Evolutionary conservation across 805 yeast species (phyloP), one percentile per base, ranked within the genome.

Genomic region (Danielozyma ontarioensis): DNA sequence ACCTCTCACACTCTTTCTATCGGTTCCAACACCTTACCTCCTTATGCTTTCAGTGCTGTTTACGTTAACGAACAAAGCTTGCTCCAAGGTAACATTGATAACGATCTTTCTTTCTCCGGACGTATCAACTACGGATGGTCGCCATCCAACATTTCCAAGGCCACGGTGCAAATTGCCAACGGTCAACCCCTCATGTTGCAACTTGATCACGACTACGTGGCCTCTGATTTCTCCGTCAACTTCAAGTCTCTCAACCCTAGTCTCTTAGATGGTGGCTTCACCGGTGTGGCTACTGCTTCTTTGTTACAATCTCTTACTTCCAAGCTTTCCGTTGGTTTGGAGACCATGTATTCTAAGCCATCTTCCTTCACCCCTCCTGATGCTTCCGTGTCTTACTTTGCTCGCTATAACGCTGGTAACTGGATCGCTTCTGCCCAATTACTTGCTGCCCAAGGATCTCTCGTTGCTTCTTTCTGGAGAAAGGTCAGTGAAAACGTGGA

Each of bases 361-460:
- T 70, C 79, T 32, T 59, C 57, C 36, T 66, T 76, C 42, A 88
- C 95, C 44, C 65, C 69, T 28, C 94, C 95, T 34, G 96, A 89
- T 58, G 85, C 95, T 34, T 93, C 93, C 39, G 80, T 87, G 46
- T 81, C 90, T 40, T 85, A 88, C 62, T 81, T 85, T 53, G 88
- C 87, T 46, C 86, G 97, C 67, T 93, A 87, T 65, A 83, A 82
- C 46, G 75, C 85, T 31, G 86, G 82, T 41, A 75, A 80, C 62
- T 93, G 96, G 97, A 80, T 90, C 51, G 93, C 94, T 31, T 75
- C 96, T 33, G 96, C 94, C 41, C 96, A 87, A 71, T 57, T 89
- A 46, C 22, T 19, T 19, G 94, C 84, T 62, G 96, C 94, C 37
- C 89, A 85, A 60, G 98, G 98, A 57, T 78, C 94, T 25, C 55